Conservation (phyloP, 768 basidiomycete genomes). For the Boletus edulis region DNA sequence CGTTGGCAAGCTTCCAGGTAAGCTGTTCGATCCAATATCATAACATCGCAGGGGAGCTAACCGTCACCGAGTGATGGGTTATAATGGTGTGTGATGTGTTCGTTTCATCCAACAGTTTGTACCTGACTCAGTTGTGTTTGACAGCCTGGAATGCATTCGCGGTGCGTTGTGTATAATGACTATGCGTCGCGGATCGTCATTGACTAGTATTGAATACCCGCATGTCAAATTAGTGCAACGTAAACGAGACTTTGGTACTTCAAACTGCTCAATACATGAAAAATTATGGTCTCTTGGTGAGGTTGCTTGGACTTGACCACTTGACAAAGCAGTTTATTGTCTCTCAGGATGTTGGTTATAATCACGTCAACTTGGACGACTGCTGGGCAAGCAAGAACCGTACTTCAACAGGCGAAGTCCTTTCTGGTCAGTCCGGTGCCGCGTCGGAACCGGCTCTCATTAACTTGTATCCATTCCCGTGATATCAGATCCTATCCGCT, state of each 20-base stretch:
- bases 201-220: too few species aligned
- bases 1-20: conserved; percentile 32
- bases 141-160: conserved; percentile 68
- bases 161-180: conserved; percentile 33
- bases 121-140: conserved; percentile 2
- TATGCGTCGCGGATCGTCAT: not conserved
- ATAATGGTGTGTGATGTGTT: conserved; percentile 23
- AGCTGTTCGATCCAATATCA: not conserved
- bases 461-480: not conserved
- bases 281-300: conserved; percentile 48
- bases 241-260: conserved; percentile 50
- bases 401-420: conserved; percentile 47
- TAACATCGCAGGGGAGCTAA: conserved; percentile 2
- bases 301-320: not conserved
- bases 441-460: not conserved
- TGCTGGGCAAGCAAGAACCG: conserved; percentile 60
- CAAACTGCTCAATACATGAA: conserved; percentile 51
- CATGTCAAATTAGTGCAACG: conserved; percentile 45
- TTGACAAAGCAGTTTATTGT: not conserved
- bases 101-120: not conserved
- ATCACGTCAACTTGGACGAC: conserved; percentile 60
- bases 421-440: conserved; percentile 42
- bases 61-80: conserved; percentile 27
- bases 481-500: conserved; percentile 44
- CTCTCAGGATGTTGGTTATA: conserved; percentile 53